These are phyloP conservation scores for Yamadazyma nakazawae DNA, from an alignment of 805 yeast genomes.

Conservation along the genomic window DNA sequence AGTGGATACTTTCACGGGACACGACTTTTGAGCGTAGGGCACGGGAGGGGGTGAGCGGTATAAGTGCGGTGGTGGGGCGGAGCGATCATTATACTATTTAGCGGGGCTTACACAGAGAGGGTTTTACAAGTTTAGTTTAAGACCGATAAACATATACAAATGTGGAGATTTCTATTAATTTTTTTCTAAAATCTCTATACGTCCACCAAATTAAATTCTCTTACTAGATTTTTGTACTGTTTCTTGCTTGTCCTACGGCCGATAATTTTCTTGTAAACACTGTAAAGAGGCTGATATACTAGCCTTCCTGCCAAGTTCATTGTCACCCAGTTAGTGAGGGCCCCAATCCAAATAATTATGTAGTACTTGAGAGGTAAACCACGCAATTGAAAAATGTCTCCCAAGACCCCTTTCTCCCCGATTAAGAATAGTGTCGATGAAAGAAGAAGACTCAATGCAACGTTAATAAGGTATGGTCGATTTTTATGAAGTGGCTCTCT, in stretches of 20 bases:
- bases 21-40: background rate
- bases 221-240: conserved; percentile 34
- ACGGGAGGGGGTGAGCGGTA: too few species aligned
- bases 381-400: conserved; percentile 74
- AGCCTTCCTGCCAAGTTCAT: conserved; percentile 45
- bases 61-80: conserved; percentile 5
- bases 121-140: background rate
- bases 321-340: conserved; percentile 47
- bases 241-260: conserved; percentile 32
- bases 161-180: background rate
- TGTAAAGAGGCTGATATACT: conserved; percentile 34
- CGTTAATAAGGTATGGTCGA: conserved; percentile 65
- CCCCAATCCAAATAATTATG: conserved; percentile 43
- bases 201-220: conserved; percentile 11
- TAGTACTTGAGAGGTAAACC: conserved; percentile 51
- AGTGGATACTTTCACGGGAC: background rate
- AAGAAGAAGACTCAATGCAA: conserved; percentile 45
- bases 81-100: background rate
- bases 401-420: conserved; percentile 51
- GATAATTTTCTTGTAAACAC: conserved; percentile 1
- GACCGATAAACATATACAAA: background rate
- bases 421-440: conserved; percentile 56
- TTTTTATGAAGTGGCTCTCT: conserved; percentile 71
- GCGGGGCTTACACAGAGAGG: background rate
- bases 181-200: background rate